These are phyloP conservation scores for Trichoderma gamsii DNA, from an alignment of 495 filamentous ascomycete genomes.

Conservation along the genomic window DNA sequence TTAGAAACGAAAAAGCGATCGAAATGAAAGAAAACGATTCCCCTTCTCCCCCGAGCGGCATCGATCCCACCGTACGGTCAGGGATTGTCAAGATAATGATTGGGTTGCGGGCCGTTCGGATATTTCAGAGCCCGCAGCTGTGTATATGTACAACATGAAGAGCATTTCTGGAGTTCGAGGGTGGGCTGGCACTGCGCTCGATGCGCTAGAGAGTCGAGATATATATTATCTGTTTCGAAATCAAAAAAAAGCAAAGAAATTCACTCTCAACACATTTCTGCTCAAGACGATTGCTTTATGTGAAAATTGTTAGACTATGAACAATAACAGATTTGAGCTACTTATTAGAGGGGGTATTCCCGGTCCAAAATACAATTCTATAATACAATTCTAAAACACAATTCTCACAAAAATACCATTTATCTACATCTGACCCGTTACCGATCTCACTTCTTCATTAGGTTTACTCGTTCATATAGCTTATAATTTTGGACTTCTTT, in stretches of 20 bases:
- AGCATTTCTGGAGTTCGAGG: constrained; percentile 10
- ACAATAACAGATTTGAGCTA: background rate
- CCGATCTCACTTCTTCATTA: background rate
- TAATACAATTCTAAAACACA: background rate
- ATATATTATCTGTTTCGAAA: background rate
- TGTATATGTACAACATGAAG: constrained; percentile 12
- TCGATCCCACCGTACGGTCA: background rate
- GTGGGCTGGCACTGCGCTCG: background rate
- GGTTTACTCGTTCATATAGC: background rate
- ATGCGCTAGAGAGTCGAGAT: background rate
- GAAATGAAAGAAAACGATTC: constrained; percentile 27
- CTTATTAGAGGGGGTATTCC: background rate
- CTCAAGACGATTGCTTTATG: too few relatives aligned
- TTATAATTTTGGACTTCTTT: background rate
- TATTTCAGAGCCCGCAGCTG: background rate
- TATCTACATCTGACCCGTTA: background rate
- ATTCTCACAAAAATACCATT: background rate
- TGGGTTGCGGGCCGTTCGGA: background rate
- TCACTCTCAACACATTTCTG: background rate
- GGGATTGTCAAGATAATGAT: background rate
- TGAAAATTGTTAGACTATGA: background rate
- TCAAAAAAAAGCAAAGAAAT: background rate
- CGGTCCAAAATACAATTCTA: background rate
- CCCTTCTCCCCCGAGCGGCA: background rate
- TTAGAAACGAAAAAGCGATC: constrained; percentile 66